Evolutionary conservation across 768 basidiomycete species (phyloP), one percentile per base, ranked within the genome.

Genomic region (Boletus sp.): DNA sequence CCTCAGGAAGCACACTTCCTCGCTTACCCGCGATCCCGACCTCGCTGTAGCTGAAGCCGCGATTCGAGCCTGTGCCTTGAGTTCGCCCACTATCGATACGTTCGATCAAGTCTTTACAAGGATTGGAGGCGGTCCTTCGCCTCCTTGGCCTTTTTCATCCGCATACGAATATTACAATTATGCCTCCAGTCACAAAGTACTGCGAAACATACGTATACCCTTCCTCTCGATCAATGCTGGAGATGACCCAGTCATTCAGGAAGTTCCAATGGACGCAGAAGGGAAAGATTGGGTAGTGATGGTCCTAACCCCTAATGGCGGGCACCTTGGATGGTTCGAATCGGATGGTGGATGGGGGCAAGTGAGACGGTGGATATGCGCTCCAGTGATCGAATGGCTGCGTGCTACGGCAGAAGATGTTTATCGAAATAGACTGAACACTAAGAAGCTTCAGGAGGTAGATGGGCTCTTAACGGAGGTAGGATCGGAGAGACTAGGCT

Each of bases 291-390:
- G 80, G 65, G 80, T 86, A 14, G 75, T 82, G 4, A 83, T 87
- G 74, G 84, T 76, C 20, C 66, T 86, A 47, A 91, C 92, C 0
- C 70, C 75, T 32, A 72, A 76, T 20, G 92, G 90, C 1, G 90
- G 90, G 0, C 90, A 92, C 73, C 77, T 93, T 14, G 92, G 92
- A 37, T 95, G 90, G 90, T 92, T 91, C 63, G 81, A 89, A 71
- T 71, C 77, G 30, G 77, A 76, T 37, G 67, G 69, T 28, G 64
- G 55, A 35, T 73, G 69, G 63, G 58, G 70, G 53, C 63, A 62
- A 58, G 67, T 72, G 47, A 64, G 55, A 50, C 75, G 89, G 51
- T 92, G 90, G 89, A 77, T 87, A 49, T 83, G 77, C n/a, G 74
- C 78, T 58, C 90, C 89, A 8, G 85, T 89, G 7, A 67, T 90